Base-by-base conservation (phyloP, 208 protist species). In the Wallacemonas sp. region DNA sequence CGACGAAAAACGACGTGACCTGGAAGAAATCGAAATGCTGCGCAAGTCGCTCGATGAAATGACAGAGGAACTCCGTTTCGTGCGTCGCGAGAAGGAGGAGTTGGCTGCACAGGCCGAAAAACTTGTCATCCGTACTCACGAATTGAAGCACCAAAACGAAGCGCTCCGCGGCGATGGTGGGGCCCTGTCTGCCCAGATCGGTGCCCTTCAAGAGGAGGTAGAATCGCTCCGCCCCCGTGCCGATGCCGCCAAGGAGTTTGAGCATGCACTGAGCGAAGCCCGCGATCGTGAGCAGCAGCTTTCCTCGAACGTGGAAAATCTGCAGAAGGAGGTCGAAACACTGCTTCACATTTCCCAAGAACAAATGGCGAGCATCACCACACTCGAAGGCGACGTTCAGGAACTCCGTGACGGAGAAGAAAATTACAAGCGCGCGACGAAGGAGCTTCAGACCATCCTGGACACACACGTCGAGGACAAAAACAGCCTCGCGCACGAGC, bases 401-500 rank as follows among this genome's bases (percentile, higher is more conserved):
- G 76, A 80, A 44, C 12, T 73, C 16, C 60, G 56, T 33, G 81
- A 87, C 55, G 23, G 36, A 2, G 56, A 30, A 44, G 56, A 14
- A 83, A 82, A 41, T 23, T 68, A 39, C 52, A 58, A 58, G 52
- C 52, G 52, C 52, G 52, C 52, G n/a, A 56, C 77, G 9, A 64
- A 75, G 21, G 82, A 88, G 29, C 43, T 87, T 6, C 54, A 79
- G 23, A 30, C 21, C 3, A 65, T 80, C 21, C 12, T 60, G 0
- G 56, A 64, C 2, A 43, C 30, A 39, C 1, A 72, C 39, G 46
- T 24, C 1, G 56, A 72, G 39, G 60, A 64, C 38, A 81, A 84
- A 41, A 79, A 87, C 26, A 78, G 80, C 21, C 33, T 85, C 2
- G 60, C 83, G 21, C 68, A 75, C 26, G 80, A 91, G 68, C 75